Base-by-base conservation (phyloP, 1,284 basidiomycete species). In the Ceraceosorus guamensis region DNA sequence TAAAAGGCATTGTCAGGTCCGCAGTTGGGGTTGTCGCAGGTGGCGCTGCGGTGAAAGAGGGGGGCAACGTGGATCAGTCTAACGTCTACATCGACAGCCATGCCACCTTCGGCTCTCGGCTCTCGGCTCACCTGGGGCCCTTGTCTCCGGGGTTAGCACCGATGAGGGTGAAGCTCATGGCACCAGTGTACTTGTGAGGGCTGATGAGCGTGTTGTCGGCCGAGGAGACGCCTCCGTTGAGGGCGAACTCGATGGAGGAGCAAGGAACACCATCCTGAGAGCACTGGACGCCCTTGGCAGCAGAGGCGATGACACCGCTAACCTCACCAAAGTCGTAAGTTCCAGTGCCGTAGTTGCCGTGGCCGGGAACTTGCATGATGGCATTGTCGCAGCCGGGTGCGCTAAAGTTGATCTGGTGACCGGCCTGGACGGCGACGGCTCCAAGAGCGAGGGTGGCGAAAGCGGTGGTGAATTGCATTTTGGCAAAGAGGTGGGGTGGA, bases 1-100 rank as follows among this genome's bases (percentile, higher is more conserved):
- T 31, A 60, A 24, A 60, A 60, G 39, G 58, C 58, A 35, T 60
- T 57, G 33, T 60, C 43, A 5, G 56, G 13, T 5, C 58, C 58
- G 51, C 58, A 60, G 48, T 54, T 18, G 8, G 56, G 14, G 51
- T 46, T 53, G 33, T 35, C 31, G 54, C 58, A 60, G 13, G 49
- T 24, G 10, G 58, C 58, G 37, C n/a, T n/a, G n/a, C n/a, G n/a
- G n/a, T n/a, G n/a, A n/a, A n/a, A n/a, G n/a, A n/a, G n/a, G n/a
- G n/a, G n/a, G n/a, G n/a, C n/a, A n/a, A n/a, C n/a, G n/a, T n/a
- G n/a, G n/a, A n/a, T n/a, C n/a, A n/a, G n/a, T n/a, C n/a, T n/a
- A n/a, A n/a, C n/a, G n/a, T n/a, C n/a, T n/a, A n/a, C n/a, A n/a
- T n/a, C n/a, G n/a, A n/a, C n/a, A n/a, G n/a, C n/a, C n/a, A n/a